A percentile compares a stretch with the other conserved stretches of the same genome.
Conservation (phyloP, 2,329 filamentous ascomycete species). For the Seiridium unicorne region DNA sequence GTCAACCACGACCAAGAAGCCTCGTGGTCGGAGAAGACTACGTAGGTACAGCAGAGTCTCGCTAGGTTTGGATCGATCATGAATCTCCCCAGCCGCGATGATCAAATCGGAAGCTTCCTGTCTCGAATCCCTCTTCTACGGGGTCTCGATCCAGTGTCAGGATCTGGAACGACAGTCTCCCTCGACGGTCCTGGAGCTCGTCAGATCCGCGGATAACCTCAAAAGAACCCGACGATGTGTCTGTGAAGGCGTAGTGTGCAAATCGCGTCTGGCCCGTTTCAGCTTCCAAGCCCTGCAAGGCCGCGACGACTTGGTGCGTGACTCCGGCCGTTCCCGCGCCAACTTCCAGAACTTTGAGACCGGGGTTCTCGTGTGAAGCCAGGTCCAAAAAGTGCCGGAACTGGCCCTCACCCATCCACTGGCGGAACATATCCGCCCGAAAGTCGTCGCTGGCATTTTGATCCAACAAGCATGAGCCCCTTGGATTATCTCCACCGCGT, state of each 20-base stretch:
- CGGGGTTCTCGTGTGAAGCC: slow-evolving; percentile 24
- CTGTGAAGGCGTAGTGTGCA: neutral
- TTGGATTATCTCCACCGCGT: slow-evolving; percentile 28
- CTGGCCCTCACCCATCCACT: neutral
- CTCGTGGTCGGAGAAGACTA: neutral
- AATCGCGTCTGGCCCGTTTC: neutral
- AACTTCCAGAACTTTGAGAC: slow-evolving; percentile 31
- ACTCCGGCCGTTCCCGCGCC: slow-evolving; percentile 32
- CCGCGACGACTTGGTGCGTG: slow-evolving; percentile 15
- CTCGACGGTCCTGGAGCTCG: neutral
- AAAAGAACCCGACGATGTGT: neutral
- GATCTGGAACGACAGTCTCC: slow-evolving; percentile 17
- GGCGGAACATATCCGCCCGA: slow-evolving; percentile 27
- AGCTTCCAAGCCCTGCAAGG: neutral
- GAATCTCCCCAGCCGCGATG: slow-evolving; percentile 4
- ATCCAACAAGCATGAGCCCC: slow-evolving; percentile 33
- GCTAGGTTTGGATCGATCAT: slow-evolving; percentile 4
- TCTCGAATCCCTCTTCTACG: neutral
- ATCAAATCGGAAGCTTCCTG: slow-evolving; percentile 2
- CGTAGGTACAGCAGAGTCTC: neutral
- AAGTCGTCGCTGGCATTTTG: slow-evolving; percentile 30
- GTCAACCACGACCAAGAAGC: neutral
- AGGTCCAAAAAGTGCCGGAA: slow-evolving; percentile 1
- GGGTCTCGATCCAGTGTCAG: slow-evolving; percentile 14
- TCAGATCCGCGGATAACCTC: neutral